These are phyloP conservation scores for Sarocladium brachiariae DNA, from an alignment of 2,329 filamentous ascomycete species.

Conservation along the genomic window DNA sequence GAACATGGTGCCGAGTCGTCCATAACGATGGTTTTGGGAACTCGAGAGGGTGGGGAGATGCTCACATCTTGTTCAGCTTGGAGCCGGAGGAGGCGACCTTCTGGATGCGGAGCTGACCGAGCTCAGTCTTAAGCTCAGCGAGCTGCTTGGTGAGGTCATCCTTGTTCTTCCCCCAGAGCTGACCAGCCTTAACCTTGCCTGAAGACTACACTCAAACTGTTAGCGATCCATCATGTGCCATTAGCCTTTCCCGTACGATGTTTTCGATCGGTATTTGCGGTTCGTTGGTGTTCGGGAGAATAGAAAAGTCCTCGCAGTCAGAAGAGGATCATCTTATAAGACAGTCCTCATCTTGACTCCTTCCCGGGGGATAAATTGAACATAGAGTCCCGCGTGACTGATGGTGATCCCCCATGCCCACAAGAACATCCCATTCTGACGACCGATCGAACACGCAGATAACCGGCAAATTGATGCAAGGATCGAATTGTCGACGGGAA, in stretches of 20 bases:
- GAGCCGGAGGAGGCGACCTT: slow-evolving; percentile 93
- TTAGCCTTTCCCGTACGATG: not conserved
- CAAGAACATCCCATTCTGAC: not conserved
- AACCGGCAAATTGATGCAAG: not conserved
- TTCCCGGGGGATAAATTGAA: not conserved
- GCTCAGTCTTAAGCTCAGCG: slow-evolving; percentile 90
- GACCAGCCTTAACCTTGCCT: slow-evolving; percentile 82
- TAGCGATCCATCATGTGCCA: slow-evolving; percentile 7
- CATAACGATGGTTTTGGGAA: not conserved
- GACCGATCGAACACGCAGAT: slow-evolving; percentile 4
- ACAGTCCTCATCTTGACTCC: not conserved
- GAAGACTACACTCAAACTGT: slow-evolving; percentile 29
- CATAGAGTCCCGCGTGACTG: not conserved
- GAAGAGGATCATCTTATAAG: too few relatives aligned
- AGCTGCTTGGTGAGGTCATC: slow-evolving; percentile 95
- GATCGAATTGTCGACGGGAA: not conserved
- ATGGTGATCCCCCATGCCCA: not conserved
- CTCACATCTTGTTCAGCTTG: slow-evolving; percentile 98
- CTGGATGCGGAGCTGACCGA: slow-evolving; percentile 93
- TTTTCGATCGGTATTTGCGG: not conserved
- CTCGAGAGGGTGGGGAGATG: slow-evolving; percentile 11
- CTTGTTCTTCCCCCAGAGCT: slow-evolving; percentile 99
- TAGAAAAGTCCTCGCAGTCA: not conserved
- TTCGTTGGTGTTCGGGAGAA: not conserved
- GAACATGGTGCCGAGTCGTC: too few relatives aligned